phyloP scores from a whole-genome alignment of 306 rosid species.

The Alnus glutinosa region DNA sequence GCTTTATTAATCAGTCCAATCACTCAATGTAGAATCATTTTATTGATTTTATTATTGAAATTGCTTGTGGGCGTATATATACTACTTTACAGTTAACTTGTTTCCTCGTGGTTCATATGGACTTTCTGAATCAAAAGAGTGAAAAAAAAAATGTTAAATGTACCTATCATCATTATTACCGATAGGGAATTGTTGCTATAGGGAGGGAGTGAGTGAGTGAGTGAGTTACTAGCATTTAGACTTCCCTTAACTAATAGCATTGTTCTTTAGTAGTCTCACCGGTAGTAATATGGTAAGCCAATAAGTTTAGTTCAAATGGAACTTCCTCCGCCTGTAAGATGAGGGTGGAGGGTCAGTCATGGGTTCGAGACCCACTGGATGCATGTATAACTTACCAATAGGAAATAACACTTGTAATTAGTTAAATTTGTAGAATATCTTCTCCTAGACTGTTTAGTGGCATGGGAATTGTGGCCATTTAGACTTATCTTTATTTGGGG shows the following conservation, averaged over 20 bases:
- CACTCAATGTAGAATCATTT: not conserved
- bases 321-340: not conserved
- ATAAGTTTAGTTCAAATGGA: slow-evolving; percentile 1
- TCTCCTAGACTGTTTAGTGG: not conserved
- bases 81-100: not conserved
- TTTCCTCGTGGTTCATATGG: not conserved
- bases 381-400: not conserved
- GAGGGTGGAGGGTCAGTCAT: not conserved
- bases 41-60: not conserved
- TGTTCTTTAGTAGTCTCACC: not conserved
- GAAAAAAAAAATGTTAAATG: not conserved
- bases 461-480: not conserved
- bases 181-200: not conserved
- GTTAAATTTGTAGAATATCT: not conserved
- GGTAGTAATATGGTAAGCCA: not conserved
- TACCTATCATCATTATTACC: not conserved
- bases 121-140: not conserved
- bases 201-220: not conserved
- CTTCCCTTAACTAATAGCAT: not conserved
- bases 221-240: not conserved
- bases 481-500: not conserved
- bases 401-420: not conserved
- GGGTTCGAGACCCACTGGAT: not conserved
- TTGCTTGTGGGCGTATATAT: not conserved
- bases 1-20: slow-evolving; percentile 15